A percentile compares a stretch with the other conserved stretches of the same genome.
phyloP scores from a whole-genome alignment of 495 filamentous ascomycete species.

The Hyphodiscus hymeniophilus region DNA sequence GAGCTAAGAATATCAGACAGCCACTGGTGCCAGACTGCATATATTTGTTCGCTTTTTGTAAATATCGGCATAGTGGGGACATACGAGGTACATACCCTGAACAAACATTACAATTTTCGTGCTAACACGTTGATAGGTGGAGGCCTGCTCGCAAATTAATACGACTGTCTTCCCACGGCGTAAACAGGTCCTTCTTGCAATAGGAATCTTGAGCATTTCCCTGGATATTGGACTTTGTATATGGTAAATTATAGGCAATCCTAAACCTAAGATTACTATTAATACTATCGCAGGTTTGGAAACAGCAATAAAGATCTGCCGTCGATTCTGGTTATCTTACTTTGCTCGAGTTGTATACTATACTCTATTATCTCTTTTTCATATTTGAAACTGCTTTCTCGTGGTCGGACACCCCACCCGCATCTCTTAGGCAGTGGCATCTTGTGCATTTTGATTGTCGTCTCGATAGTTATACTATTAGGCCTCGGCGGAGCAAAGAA shows the following conservation, averaged over 20 bases:
- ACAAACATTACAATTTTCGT: background rate
- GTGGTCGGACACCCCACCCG: background rate
- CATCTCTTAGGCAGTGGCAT: slow-evolving; percentile 1
- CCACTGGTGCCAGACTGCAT: background rate
- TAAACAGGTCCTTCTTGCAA: background rate
- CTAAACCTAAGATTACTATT: background rate
- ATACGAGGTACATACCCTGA: background rate
- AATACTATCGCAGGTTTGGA: slow-evolving; percentile 1
- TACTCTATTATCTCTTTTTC: background rate
- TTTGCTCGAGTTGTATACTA: slow-evolving; percentile 1
- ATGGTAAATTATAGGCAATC: slow-evolving; percentile 1
- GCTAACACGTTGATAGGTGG: background rate
- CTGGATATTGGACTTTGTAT: slow-evolving; percentile 3
- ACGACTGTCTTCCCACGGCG: background rate
- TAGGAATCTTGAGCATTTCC: background rate
- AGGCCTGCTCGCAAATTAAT: background rate
- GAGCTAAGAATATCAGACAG: background rate
- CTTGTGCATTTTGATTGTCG: slow-evolving; percentile 1
- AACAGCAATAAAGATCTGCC: slow-evolving; percentile 1
- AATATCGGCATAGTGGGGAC: slow-evolving; percentile 3
- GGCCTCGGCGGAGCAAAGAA: background rate
- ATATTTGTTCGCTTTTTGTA: slow-evolving; percentile 2
- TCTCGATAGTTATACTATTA: slow-evolving; percentile 4
- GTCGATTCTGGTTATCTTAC: slow-evolving; percentile 1
- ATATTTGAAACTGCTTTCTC: slow-evolving; percentile 2